phyloP scores from a whole-genome alignment of 1,284 basidiomycete species.

The Takashimella tepidaria region DNA sequence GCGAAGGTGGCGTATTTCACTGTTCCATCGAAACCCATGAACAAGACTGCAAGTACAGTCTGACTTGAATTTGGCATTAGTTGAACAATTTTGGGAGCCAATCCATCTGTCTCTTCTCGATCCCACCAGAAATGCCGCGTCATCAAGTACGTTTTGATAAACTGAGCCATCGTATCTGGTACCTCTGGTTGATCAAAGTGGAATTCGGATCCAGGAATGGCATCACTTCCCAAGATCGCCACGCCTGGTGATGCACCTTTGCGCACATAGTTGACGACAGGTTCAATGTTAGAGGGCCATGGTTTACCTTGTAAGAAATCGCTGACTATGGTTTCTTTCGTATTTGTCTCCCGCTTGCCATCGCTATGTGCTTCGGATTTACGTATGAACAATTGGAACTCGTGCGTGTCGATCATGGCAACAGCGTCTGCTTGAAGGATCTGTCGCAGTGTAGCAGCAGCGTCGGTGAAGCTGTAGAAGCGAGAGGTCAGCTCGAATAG shows the following conservation, averaged over 20 bases:
- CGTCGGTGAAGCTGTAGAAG: slow-evolving; percentile 19
- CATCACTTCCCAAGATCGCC: slow-evolving; percentile 21
- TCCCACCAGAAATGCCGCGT: slow-evolving; percentile 39
- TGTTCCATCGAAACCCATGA: slow-evolving; percentile 30
- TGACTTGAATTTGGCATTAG: slow-evolving; percentile 29
- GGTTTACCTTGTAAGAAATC: slow-evolving; percentile 30
- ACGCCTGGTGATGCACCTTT: slow-evolving; percentile 3
- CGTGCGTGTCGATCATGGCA: slow-evolving; percentile 29
- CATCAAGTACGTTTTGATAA: slow-evolving; percentile 24
- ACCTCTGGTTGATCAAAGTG: slow-evolving; percentile 16
- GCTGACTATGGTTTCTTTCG: slow-evolving; percentile 26
- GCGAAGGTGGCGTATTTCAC: slow-evolving; percentile 34
- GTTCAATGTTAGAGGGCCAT: slow-evolving; percentile 32
- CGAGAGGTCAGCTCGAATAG: background rate
- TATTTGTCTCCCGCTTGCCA: slow-evolving; percentile 5
- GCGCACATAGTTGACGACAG: slow-evolving; percentile 29
- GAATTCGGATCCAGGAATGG: slow-evolving; percentile 11
- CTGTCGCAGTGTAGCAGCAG: slow-evolving; percentile 25
- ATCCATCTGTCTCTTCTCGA: slow-evolving; percentile 26
- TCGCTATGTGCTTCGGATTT: slow-evolving; percentile 4
- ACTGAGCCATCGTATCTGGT: slow-evolving; percentile 16
- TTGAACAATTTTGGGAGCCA: slow-evolving; percentile 23
- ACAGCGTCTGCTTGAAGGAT: slow-evolving; percentile 37
- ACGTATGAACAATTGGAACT: slow-evolving; percentile 36
- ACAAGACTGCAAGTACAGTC: slow-evolving; percentile 27